Evolutionary conservation across 2,329 filamentous ascomycete genomes (phyloP).

Genomic region (Hypoxylon sp.): DNA sequence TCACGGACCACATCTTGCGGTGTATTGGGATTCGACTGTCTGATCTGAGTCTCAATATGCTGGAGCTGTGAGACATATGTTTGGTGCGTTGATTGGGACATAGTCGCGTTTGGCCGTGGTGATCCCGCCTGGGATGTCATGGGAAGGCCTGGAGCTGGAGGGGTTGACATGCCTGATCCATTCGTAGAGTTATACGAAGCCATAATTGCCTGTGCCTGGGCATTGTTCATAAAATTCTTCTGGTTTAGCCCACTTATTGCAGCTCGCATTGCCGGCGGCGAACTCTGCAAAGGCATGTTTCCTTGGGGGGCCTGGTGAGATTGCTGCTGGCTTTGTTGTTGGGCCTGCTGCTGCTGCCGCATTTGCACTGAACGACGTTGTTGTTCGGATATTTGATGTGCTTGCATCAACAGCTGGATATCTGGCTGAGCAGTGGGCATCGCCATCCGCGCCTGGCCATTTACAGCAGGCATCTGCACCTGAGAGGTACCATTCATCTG

Average conservation of each 20-base stretch:
- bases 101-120: slow-evolving; percentile 58
- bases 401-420: slow-evolving; percentile 70
- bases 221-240: slow-evolving; percentile 66
- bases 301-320: slow-evolving; percentile 56
- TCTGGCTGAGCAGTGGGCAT: slow-evolving; percentile 63
- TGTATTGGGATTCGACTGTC: slow-evolving; percentile 65
- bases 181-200: slow-evolving; percentile 62
- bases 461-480: slow-evolving; percentile 74
- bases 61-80: slow-evolving; percentile 63
- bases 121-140: slow-evolving; percentile 62
- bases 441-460: slow-evolving; percentile 72
- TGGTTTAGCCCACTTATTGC: slow-evolving; percentile 62
- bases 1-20: slow-evolving; percentile 64
- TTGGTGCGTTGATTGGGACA: slow-evolving; percentile 61
- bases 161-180: slow-evolving; percentile 59
- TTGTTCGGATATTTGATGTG: slow-evolving; percentile 75
- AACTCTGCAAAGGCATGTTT: slow-evolving; percentile 53
- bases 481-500: slow-evolving; percentile 76
- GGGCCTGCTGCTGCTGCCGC: slow-evolving; percentile 58
- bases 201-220: slow-evolving; percentile 63
- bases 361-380: slow-evolving; percentile 67
- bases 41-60: slow-evolving; percentile 66
- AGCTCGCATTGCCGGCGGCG: slow-evolving; percentile 60
- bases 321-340: slow-evolving; percentile 55
- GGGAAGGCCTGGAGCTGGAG: slow-evolving; percentile 60